Evolutionary conservation across 768 basidiomycete genomes (phyloP).

Genomic region (Hygrocybe punicea): DNA sequence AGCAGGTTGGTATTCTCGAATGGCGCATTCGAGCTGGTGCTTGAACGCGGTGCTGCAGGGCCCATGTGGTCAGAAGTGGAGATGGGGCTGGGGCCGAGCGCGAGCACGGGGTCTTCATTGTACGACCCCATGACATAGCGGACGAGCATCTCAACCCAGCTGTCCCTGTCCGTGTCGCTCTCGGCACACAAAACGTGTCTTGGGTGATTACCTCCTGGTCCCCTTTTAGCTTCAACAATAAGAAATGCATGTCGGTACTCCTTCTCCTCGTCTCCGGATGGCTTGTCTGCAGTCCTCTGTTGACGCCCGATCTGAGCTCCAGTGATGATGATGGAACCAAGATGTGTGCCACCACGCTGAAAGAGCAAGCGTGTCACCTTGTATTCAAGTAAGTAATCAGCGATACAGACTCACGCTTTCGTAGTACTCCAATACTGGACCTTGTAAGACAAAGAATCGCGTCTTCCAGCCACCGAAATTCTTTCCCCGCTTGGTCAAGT

Average conservation of each 20-base stretch:
- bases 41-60: constrained; percentile 47
- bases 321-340: constrained; percentile 88
- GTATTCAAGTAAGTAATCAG: constrained; percentile 4
- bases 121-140: constrained; percentile 81
- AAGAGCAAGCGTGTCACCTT: constrained; percentile 11
- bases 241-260: constrained; percentile 97
- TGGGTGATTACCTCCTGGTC: constrained; percentile 62
- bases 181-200: constrained; percentile 96
- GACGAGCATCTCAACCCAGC: constrained; percentile 92
- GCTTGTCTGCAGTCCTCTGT: constrained; percentile 55
- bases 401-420: constrained; percentile 70
- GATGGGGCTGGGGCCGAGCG: constrained; percentile 27
- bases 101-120: constrained; percentile 57
- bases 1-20: constrained; percentile 15
- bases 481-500: constrained; percentile 93
- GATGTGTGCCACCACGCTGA: constrained; percentile 85
- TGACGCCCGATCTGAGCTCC: constrained; percentile 96
- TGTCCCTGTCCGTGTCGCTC: constrained; percentile 89
- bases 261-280: constrained; percentile 74
- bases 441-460: constrained; percentile 90
- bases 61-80: constrained; percentile 21
- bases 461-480: constrained; percentile 99
- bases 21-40: constrained; percentile 45
- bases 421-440: constrained; percentile 89
- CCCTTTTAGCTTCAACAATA: constrained; percentile 84